Conservation (phyloP, 352 stramenopile species). For the Phytophthora sojae region DNA sequence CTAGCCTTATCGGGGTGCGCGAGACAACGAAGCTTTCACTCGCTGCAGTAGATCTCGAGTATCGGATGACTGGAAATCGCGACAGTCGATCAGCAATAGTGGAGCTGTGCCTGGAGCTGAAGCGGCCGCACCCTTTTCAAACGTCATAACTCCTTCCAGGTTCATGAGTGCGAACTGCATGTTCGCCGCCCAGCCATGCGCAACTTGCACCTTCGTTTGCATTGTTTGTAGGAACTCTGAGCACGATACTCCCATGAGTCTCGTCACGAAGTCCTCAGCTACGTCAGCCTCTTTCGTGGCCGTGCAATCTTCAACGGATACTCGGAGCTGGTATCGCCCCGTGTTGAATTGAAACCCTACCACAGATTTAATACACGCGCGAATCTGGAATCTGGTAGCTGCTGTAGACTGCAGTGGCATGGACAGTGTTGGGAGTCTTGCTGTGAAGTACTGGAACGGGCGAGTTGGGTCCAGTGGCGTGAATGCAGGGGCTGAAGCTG, state of each 20-base stretch:
- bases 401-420: slow-evolving; percentile 5
- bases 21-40: slow-evolving; percentile 33
- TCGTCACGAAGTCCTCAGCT: slow-evolving; percentile 62
- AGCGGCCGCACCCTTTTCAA: slow-evolving; percentile 28
- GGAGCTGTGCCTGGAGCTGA: slow-evolving; percentile 32
- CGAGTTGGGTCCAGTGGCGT: slow-evolving; percentile 21
- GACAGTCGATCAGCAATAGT: slow-evolving; percentile 61
- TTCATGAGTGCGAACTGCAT: slow-evolving; percentile 89
- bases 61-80: slow-evolving; percentile 50
- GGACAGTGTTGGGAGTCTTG: slow-evolving; percentile 28
- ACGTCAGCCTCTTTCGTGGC: slow-evolving; percentile 57
- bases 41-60: slow-evolving; percentile 55
- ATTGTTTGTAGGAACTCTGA: slow-evolving; percentile 74
- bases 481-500: background rate
- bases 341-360: slow-evolving; percentile 83
- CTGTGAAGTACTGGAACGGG: slow-evolving; percentile 70
- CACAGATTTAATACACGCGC: slow-evolving; percentile 85
- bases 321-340: slow-evolving; percentile 71
- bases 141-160: slow-evolving; percentile 81
- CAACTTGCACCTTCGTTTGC: slow-evolving; percentile 62
- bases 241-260: slow-evolving; percentile 82
- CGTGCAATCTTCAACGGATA: slow-evolving; percentile 85
- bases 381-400: slow-evolving; percentile 55
- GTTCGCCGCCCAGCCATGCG: slow-evolving; percentile 65
- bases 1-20: slow-evolving; percentile 9